Evolutionary conservation across 257 asterid genomes (phyloP).

Genomic region (Striga asiatica): DNA sequence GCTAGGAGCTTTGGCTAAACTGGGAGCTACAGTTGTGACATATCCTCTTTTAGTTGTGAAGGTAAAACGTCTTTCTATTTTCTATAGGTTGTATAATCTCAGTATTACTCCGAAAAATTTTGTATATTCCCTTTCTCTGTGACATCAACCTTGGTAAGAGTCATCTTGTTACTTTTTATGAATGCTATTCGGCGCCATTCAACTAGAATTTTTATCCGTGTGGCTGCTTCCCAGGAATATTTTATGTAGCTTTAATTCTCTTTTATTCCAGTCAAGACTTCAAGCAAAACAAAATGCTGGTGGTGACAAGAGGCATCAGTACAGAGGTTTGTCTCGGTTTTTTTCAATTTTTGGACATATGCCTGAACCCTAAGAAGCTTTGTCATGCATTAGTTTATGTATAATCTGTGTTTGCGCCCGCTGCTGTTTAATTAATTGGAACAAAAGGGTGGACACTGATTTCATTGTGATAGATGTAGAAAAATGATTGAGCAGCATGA

Average conservation of each 20-base stretch:
- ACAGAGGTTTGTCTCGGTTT: constrained; percentile 45
- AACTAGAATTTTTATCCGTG: background rate
- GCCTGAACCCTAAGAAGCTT: background rate
- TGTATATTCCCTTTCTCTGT: background rate
- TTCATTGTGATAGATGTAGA: no score
- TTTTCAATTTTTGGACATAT: background rate
- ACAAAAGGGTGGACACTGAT: background rate
- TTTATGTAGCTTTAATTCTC: background rate
- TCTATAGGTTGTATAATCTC: background rate
- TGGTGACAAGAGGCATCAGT: constrained; percentile 69
- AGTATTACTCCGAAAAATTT: no score
- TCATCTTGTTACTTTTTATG: no score
- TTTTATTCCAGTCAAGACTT: constrained; percentile 74
- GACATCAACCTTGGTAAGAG: background rate
- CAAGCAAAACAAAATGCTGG: constrained; percentile 69
- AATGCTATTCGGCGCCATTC: background rate
- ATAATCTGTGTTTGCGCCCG: background rate
- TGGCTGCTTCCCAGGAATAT: constrained; percentile 11
- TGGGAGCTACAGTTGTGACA: constrained; percentile 93
- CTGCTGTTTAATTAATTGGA: background rate
- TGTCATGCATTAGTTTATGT: background rate
- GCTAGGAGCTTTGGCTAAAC: constrained; percentile 97
- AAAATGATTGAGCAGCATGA: no score
- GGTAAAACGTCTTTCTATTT: constrained; percentile 30
- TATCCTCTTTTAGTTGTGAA: constrained; percentile 93